Base-by-base conservation (phyloP, 2,329 filamentous ascomycete genomes). In the Phyllachora maydis region DNA sequence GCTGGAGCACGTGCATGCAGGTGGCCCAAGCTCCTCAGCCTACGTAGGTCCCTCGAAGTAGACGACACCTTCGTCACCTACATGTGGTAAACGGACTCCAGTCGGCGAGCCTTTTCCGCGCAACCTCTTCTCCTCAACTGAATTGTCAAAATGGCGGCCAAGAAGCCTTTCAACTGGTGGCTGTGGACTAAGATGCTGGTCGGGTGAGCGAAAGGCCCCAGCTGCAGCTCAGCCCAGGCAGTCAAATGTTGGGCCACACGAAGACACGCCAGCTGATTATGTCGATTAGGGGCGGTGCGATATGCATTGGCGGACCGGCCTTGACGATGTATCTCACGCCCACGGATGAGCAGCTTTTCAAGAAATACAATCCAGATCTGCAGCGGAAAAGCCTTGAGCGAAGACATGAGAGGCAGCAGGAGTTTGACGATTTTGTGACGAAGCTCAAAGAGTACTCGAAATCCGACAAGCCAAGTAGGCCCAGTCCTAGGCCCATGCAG, bases 331-430 rank as follows among this genome's bases (percentile, higher is more conserved):
- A 70, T 46, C 53, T 90, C 22, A 65, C 65, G 21, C 88, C 88
- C 3, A 74, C 76, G 8, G 82, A 93, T 37, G 88, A 93, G 48
- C 82, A 95, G 52, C 62, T 98, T 19, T 82, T 90, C 57, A 59
- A 79, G 54, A 69, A 63, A 48, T 95, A 95, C 54, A 95, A 85
- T 47, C 85, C 85, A 1, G 88, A 95, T 16, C 63, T 98, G n/a
- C 77, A 88, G 43, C 77, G 78, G 46, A 67, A 76, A 40, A 82
- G 77, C 31, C 54, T 91, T n/a, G 82, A 83, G 46, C 65, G 71
- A 28, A 65, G 81, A 11, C 59, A 73, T 28, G 67, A 75, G 43
- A 65, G 65, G 29, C 68, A 88, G 41, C 63, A 83, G 47, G 82
- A 93, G 28, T 92, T 92, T 37, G 77, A 93, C 41, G 65, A 82